Evolutionary conservation across 768 basidiomycete genomes (phyloP), one percentile per base, ranked within the genome.

Genomic region (Trametes cubensis): DNA sequence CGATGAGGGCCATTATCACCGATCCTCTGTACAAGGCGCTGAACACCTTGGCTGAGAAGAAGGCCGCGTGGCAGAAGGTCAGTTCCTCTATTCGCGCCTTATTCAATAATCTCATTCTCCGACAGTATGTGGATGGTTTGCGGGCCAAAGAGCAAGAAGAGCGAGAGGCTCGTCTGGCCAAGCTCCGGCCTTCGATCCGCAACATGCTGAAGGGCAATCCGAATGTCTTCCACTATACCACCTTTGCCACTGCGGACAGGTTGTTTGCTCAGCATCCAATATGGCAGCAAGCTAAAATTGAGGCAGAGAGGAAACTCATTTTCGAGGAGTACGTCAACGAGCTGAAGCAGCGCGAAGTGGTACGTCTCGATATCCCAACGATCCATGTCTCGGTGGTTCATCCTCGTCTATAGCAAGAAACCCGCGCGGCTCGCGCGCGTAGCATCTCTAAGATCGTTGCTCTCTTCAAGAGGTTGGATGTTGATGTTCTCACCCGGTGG

Each of bases 1-100:
- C 95, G 55, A 97, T 98, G 92, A 85, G 95, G 72, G 90, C 93
- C 69, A 94, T 97, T 75, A 96, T 99, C 76, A 98, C 94, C 69
- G 96, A 98, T 79, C 96, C 97, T 46, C 76, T 97, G 66, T 99
- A 98, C 79, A 95, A 94, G 78, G 90, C 94, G 46, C 81, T 99
- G 62, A 91, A 90, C 72, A 94, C 90, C 47, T 81, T 98, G 50
- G 94, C 94, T 17, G 95, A 99, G 77, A 95, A 95, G 79, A 98
- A 97, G 78, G 80, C 87, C 57, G 86, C 89, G 58, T 99, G 92
- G 85, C 92, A 95, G 76, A 94, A 95, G 84, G 95, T 94, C 57
- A 41, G 83, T 72, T 23, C 28, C 4, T 13, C 14, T 17, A 23
- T 28, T 55, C 41, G 15, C 58, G 28, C 45, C 14, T 18, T 55